Percentiles rank a stretch among this genome's conserved stretches.
Evolutionary conservation across 2,329 filamentous ascomycete genomes (phyloP).

Genomic region (Tolypocladium pustulatum): DNA sequence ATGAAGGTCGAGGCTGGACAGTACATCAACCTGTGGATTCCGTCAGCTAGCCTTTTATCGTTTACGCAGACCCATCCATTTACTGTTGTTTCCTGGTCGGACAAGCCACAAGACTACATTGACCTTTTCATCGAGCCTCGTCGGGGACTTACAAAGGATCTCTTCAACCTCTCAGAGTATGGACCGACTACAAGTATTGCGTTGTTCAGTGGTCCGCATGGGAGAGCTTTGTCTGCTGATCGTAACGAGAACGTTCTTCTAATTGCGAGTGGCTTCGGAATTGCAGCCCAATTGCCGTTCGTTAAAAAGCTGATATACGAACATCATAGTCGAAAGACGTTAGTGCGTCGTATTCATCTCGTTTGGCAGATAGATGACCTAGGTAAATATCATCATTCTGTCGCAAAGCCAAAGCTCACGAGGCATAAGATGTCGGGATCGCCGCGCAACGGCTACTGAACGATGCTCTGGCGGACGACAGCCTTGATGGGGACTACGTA

Average conservation of each 20-base stretch:
- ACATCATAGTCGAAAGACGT: slow-evolving; percentile 17
- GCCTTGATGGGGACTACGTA: slow-evolving; percentile 4
- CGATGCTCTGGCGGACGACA: slow-evolving; percentile 3
- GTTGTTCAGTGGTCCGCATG: slow-evolving; percentile 21
- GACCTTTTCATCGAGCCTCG: background rate
- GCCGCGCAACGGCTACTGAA: slow-evolving; percentile 2
- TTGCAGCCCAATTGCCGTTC: slow-evolving; percentile 19
- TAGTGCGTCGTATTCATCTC: slow-evolving; percentile 18
- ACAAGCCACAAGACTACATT: background rate
- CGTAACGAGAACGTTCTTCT: slow-evolving; percentile 21
- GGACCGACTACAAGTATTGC: slow-evolving; percentile 6
- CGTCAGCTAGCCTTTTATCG: background rate
- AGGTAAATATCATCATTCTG: too few relatives aligned
- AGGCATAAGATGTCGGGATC: background rate
- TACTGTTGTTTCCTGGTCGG: background rate
- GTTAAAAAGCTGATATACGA: slow-evolving; percentile 23
- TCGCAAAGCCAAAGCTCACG: background rate
- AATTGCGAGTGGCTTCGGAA: slow-evolving; percentile 20
- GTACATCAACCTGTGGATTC: background rate
- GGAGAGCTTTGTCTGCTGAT: slow-evolving; percentile 13
- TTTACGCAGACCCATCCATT: background rate
- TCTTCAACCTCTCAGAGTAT: background rate
- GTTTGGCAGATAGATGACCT: slow-evolving; percentile 19
- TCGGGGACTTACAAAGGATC: background rate
- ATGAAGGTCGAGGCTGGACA: background rate